phyloP scores from a whole-genome alignment of 768 basidiomycete species.

The Pleurotus djamor region DNA sequence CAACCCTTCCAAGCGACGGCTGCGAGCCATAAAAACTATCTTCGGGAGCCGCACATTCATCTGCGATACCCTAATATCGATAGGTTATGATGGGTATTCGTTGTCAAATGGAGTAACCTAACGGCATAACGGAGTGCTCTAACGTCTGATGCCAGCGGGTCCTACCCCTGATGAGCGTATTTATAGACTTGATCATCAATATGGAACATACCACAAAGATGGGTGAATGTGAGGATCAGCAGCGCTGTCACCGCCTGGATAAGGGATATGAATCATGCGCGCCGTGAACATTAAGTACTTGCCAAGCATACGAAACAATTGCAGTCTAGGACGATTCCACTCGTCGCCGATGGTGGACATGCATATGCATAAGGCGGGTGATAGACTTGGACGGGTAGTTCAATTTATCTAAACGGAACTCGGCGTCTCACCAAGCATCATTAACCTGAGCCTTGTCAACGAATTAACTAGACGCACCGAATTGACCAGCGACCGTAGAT shows the following conservation, averaged over 20 bases:
- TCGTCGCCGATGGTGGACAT: too few relatives aligned
- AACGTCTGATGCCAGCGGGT: not conserved
- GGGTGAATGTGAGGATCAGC: not conserved
- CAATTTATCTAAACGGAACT: too few relatives aligned
- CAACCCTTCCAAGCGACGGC: not conserved
- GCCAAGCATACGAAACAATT: too few relatives aligned
- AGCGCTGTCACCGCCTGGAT: not conserved
- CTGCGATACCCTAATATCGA: not conserved
- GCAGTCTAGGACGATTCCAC: too few relatives aligned
- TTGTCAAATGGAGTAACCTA: conserved; percentile 3
- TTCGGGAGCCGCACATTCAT: not conserved
- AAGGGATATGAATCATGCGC: too few relatives aligned
- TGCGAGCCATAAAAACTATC: not conserved
- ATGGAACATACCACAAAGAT: not conserved
- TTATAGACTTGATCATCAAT: not conserved
- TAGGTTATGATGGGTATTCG: conserved; percentile 1
- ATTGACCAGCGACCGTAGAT: too few relatives aligned
- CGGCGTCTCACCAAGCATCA: too few relatives aligned
- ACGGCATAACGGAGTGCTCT: not conserved
- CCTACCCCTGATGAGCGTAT: not conserved
- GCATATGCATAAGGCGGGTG: too few relatives aligned
- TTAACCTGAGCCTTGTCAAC: too few relatives aligned
- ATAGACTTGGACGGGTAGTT: too few relatives aligned
- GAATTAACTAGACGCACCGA: too few relatives aligned
- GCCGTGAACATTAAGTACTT: too few relatives aligned